These are phyloP conservation scores for Bathelium albidoporum DNA, from an alignment of 495 filamentous ascomycete genomes.

Conservation along the genomic window DNA sequence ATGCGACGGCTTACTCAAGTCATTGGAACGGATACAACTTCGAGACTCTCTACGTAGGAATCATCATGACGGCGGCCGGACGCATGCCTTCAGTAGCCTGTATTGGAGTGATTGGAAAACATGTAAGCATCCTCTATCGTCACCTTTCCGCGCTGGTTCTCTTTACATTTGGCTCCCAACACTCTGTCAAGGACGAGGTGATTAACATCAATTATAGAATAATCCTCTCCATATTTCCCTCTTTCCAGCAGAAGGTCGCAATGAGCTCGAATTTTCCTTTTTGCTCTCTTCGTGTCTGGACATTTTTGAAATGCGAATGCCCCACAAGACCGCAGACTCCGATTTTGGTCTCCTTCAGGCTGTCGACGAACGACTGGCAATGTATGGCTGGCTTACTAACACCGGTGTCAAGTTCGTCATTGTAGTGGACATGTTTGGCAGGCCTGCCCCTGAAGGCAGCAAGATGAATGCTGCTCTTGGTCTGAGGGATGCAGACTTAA, in stretches of 20 bases:
- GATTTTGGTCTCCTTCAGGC: constrained; percentile 88
- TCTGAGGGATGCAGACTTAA: constrained; percentile 72
- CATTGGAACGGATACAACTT: background rate
- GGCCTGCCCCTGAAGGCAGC: constrained; percentile 27
- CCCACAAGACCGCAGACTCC: constrained; percentile 55
- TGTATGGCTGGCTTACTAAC: constrained; percentile 96
- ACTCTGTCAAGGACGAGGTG: constrained; percentile 8
- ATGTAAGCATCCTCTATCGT: constrained; percentile 42
- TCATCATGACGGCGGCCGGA: background rate
- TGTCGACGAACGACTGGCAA: constrained; percentile 80
- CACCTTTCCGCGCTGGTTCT: constrained; percentile 3
- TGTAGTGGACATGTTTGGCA: constrained; percentile 75
- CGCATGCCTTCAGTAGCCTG: constrained; percentile 66
- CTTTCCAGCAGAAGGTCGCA: constrained; percentile 53
- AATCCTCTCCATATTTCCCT: constrained; percentile 89
- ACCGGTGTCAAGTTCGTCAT: constrained; percentile 84
- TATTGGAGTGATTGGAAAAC: constrained; percentile 84
- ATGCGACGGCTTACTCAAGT: too few relatives aligned
- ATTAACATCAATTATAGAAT: constrained; percentile 48
- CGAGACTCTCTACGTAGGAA: background rate
- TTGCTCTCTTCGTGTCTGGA: constrained; percentile 84
- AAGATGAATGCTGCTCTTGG: constrained; percentile 39
- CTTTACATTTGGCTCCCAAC: background rate
- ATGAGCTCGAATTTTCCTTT: constrained; percentile 74
- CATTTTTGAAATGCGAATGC: constrained; percentile 73